These are phyloP conservation scores for Corylus heterophylla DNA, from an alignment of 306 rosid genomes.

Conservation along the genomic window DNA sequence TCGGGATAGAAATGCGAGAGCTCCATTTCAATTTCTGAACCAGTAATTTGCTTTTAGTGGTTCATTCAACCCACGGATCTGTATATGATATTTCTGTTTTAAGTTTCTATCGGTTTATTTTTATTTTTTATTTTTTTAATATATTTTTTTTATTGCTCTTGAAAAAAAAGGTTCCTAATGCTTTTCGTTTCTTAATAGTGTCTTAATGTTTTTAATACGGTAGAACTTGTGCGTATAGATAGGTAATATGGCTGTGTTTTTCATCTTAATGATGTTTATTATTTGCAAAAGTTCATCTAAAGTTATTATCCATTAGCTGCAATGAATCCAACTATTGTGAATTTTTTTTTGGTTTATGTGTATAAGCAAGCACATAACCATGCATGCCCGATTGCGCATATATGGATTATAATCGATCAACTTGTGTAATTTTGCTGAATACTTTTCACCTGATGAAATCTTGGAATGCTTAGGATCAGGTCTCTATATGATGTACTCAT, in stretches of 20 bases:
- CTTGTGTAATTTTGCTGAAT: too few relatives aligned
- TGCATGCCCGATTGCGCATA: background rate
- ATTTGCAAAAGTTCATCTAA: background rate
- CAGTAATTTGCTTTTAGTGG: background rate
- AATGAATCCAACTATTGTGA: background rate
- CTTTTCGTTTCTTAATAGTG: background rate
- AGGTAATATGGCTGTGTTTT: background rate
- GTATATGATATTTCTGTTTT: background rate
- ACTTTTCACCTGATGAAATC: background rate
- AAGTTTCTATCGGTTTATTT: background rate
- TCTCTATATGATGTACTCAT: background rate
- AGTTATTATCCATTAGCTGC: background rate
- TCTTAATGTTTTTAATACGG: too few relatives aligned
- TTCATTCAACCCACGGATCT: background rate
- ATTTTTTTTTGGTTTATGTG: background rate
- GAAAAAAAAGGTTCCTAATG: background rate
- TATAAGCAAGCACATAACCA: background rate
- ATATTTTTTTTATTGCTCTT: too few relatives aligned
- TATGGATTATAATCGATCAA: background rate
- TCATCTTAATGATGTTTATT: background rate
- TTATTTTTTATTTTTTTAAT: too few relatives aligned
- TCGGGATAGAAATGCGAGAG: background rate
- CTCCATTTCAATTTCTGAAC: background rate
- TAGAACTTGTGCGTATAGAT: background rate
- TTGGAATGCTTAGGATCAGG: background rate